Base-by-base conservation (phyloP, 148 eudicot species). In the Fagopyrum homotropicum region DNA sequence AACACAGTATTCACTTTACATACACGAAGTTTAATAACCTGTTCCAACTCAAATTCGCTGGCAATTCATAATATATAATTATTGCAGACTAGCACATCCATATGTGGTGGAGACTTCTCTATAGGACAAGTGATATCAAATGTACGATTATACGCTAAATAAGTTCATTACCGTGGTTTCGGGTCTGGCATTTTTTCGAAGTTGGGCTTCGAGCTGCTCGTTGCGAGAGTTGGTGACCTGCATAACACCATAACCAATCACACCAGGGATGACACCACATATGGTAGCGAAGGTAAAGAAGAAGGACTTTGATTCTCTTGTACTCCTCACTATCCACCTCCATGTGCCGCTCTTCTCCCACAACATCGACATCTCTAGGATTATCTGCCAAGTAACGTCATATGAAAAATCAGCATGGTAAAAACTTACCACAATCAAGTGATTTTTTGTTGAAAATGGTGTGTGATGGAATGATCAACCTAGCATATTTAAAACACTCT, bases 191-290 rank as follows among this genome's bases (percentile, higher is more conserved):
- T 83, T 81, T 35, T 76, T 83, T 69, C 97, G 97, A 77, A 93
- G 97, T 19, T 88, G 87, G 29, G 91, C 82, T 76, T 93, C 98
- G 72, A 93, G 95, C 59, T 88, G 84, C 10, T 86, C 85, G 40
- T 83, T 85, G 52, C 81, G 69, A 29, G 94, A 79, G 75, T 44
- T 89, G 72, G 97, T 93, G 77, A 83, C 22, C 72, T 84, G 88
- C 98, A 93, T 93, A 45, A 93, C 97, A 29, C 88, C 85, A 79
- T 83, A 93, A 35, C 98, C 98, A 12, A 91, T 80, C 15, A 89
- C 47, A 4, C 97, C 97, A 9, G 98, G 98, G 16, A 93, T 77
- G 1, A 93, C 95, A 30, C 94, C 98, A 77, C 97, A 93, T 4
- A 91, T 85, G 55, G 90, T 87, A 2, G 98, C 98, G 79, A 93